Evolutionary conservation across 345 rosid genomes (phyloP).

Genomic region (Boechera divaricarpa): DNA sequence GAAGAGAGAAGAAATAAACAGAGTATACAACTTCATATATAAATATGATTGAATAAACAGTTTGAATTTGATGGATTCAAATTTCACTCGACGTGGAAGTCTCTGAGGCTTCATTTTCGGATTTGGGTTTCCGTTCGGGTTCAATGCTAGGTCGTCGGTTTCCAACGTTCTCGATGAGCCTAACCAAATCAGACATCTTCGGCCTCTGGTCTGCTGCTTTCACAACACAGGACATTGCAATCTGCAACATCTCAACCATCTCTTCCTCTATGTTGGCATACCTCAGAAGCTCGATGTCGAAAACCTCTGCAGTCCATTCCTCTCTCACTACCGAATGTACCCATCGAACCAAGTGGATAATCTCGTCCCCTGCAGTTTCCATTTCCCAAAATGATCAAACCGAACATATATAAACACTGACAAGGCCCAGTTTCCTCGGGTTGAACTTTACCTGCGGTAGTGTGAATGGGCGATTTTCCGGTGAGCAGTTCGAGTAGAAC

Average conservation of each 20-base stretch:
- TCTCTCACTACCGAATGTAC: conserved; percentile 97
- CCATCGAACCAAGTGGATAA: conserved; percentile 94
- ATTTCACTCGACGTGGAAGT: conserved; percentile 53
- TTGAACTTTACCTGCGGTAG: conserved; percentile 52
- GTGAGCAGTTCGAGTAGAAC: conserved; percentile 92
- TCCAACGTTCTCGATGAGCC: conserved; percentile 71
- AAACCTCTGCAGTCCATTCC: conserved; percentile 99
- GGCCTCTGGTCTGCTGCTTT: conserved; percentile 91
- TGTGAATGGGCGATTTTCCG: conserved; percentile 86
- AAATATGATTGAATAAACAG: conserved; percentile 7
- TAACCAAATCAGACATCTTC: conserved; percentile 75
- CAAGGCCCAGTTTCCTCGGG: not conserved
- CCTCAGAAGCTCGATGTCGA: conserved; percentile 87
- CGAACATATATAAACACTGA: not conserved
- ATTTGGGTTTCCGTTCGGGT: conserved; percentile 40
- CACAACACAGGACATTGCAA: conserved; percentile 88
- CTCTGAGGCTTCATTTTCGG: conserved; percentile 57
- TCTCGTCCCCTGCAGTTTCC: conserved; percentile 75
- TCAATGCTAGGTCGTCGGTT: conserved; percentile 45
- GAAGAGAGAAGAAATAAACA: conserved; percentile 31
- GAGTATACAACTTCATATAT: conserved; percentile 30
- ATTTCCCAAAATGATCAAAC: conserved; percentile 47
- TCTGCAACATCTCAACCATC: conserved; percentile 98
- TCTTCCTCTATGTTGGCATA: conserved; percentile 95
- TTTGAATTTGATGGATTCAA: conserved; percentile 36